Evolutionary conservation across 2,329 filamentous ascomycete genomes (phyloP).

Genomic region (Exophiala dermatitidis): DNA sequence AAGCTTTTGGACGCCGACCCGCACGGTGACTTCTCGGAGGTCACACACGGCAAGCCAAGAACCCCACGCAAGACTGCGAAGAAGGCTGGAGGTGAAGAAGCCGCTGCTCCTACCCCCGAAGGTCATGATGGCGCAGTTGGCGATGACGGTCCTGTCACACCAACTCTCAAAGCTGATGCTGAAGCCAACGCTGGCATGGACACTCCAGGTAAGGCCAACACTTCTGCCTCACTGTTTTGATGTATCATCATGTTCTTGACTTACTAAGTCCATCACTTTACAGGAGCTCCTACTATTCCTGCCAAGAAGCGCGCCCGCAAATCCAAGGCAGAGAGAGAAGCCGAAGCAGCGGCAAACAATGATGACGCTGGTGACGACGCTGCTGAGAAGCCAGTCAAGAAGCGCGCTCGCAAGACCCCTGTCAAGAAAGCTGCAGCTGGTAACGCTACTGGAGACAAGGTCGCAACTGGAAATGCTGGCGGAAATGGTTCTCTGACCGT

Average conservation of each 20-base stretch:
- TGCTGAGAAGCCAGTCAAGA: slow-evolving; percentile 16
- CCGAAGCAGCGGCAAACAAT: slow-evolving; percentile 17
- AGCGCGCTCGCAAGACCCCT: slow-evolving; percentile 11
- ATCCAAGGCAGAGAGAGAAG: slow-evolving; percentile 21
- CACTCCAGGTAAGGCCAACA: slow-evolving; percentile 3
- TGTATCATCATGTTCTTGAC: not conserved
- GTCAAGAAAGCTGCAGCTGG: slow-evolving; percentile 26
- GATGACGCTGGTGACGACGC: slow-evolving; percentile 12
- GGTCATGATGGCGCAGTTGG: slow-evolving; percentile 1
- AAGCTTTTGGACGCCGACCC: slow-evolving; percentile 29
- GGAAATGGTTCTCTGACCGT: not conserved
- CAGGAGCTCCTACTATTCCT: slow-evolving; percentile 9
- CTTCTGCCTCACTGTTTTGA: not conserved
- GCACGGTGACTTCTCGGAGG: slow-evolving; percentile 2
- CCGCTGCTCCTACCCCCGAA: not conserved
- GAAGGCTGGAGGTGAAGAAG: slow-evolving; percentile 12
- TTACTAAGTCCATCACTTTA: not conserved
- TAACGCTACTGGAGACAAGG: not conserved
- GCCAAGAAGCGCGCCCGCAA: slow-evolving; percentile 20
- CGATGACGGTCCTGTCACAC: not conserved
- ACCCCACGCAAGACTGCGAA: slow-evolving; percentile 7
- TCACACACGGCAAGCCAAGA: slow-evolving; percentile 9
- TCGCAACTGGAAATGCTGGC: not conserved
- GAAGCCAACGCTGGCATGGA: not conserved
- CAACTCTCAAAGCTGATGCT: not conserved